Evolutionary conservation across 1,139 yeast genomes (phyloP), one percentile per base, ranked within the genome.

Genomic region (Candida sp.): DNA sequence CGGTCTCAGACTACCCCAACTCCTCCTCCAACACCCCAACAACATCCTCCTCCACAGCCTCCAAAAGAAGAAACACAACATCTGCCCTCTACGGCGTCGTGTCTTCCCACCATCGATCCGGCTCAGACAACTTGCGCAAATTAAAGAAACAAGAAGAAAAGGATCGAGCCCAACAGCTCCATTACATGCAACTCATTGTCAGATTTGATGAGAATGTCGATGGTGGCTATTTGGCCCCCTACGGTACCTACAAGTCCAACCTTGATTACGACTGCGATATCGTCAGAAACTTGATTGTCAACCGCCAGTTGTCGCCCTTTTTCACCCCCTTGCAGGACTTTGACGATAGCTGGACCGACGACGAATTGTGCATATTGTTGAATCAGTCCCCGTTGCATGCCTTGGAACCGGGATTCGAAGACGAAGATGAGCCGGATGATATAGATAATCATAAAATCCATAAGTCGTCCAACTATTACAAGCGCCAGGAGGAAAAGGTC

Each of bases 301-400:
- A 62, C 44, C 80, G 99, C 42, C 80, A 79, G 58, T 63, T 94
- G 44, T 93, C 98, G 0, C 98, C 99, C 1, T 94, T 94, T 66
- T 94, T 83, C 66, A 88, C 93, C 3, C 98, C 98, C 0, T 73
- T 94, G 48, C 91, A 90, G 61, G 97, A 91, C 62, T 90, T 80
- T 63, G 86, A 88, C 53, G 83, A 78, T n/a, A 58, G 68, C 26
- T 90, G 97, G 97, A 71, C 84, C 1, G 90, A 88, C 58, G 82
- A 83, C 4, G 91, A 90, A 66, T 68, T 93, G 30, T 65, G 88
- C 68, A 67, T 82, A 7, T 78, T 86, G 35, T 70, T 90, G 27
- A 72, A 72, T 44, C 82, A 81, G 41, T 65, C 82, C 28, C 75
- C 85, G 7, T 68, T 88, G 48, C 93, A 88, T 68, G 81, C 86